Evolutionary conservation across 2,329 filamentous ascomycete species (phyloP).

Genomic region (Xylariaceae sp.): DNA sequence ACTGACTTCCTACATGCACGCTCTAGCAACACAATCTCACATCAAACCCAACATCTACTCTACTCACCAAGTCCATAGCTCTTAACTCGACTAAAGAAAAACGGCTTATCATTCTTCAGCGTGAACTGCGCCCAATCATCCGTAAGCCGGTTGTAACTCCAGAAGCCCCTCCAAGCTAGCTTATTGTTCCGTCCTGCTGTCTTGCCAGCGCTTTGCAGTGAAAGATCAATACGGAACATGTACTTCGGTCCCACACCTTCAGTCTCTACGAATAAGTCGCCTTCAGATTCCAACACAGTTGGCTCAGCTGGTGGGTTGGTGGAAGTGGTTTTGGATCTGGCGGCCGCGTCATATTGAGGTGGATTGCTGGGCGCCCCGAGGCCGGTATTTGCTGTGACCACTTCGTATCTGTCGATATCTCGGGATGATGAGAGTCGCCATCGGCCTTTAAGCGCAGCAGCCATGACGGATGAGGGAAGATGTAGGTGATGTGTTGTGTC

Average conservation of each 20-base stretch:
- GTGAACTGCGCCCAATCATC: constrained; percentile 87
- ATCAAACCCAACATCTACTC: too few relatives aligned
- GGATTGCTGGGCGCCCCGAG: not conserved
- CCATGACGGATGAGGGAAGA: constrained; percentile 58
- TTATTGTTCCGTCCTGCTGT: constrained; percentile 75
- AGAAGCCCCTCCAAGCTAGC: constrained; percentile 83
- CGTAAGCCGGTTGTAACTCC: constrained; percentile 84
- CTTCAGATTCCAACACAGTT: constrained; percentile 46
- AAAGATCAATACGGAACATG: constrained; percentile 77
- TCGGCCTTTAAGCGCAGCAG: constrained; percentile 60
- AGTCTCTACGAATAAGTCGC: constrained; percentile 79
- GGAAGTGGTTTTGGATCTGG: not conserved
- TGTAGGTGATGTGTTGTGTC: constrained; percentile 31
- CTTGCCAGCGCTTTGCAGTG: constrained; percentile 62
- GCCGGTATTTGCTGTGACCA: constrained; percentile 23
- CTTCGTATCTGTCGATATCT: constrained; percentile 30
- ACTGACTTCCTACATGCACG: too few relatives aligned
- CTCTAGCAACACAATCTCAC: too few relatives aligned
- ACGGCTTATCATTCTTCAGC: constrained; percentile 62
- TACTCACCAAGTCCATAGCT: constrained; percentile 55
- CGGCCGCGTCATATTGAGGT: not conserved
- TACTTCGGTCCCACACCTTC: constrained; percentile 77
- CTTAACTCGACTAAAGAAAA: constrained; percentile 65
- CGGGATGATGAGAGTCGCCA: constrained; percentile 45
- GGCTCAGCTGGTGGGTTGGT: constrained; percentile 20